Base-by-base conservation (phyloP, 805 yeast species). In the Nakazawaea anatomiae region DNA sequence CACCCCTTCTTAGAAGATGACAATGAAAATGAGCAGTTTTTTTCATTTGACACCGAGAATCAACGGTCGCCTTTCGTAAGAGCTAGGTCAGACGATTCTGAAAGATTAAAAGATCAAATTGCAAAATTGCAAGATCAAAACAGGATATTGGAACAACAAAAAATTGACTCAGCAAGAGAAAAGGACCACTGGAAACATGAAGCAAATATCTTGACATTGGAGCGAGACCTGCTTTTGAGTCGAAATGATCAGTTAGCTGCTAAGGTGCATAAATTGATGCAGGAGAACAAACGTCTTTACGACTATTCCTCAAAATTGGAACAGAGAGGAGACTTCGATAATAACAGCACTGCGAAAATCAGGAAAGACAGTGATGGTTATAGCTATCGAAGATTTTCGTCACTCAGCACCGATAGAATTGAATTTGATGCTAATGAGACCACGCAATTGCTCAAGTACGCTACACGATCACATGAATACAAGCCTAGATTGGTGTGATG, bases 361-460 rank as follows among this genome's bases (percentile, higher is more conserved):
- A 18, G 25, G 25, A 18, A 18, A 18, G 25, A 18, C 25, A 18
- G 25, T 18, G 25, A 18, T 18, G 25, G 3, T 18, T 18, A 18
- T 18, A 18, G 25, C 25, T 18, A 18, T 18, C 25, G 3, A 18
- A 18, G 25, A 18, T 18, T 18, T 18, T 18, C 25, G 25, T 18
- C 25, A 18, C 25, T 18, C 25, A 18, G 25, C 25, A 18, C 25
- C 25, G n/a, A 14, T 25, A 43, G 35, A 12, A 11, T 36, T 10
- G 44, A 39, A 18, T 35, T 28, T 14, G 52, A 50, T 28, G 25
- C 44, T 9, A 46, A 50, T 27, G 52, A 50, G 11, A 50, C 52
- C 25, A 35, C 45, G 10, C 52, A 50, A 28, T 45, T 50, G 38
- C 36, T 50, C 42, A 50, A 41, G 28, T 50, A 44, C 27, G 52